A percentile compares a stretch with the other conserved stretches of the same genome.
phyloP scores from a whole-genome alignment of 805 yeast species.

The Candida golubevii region DNA sequence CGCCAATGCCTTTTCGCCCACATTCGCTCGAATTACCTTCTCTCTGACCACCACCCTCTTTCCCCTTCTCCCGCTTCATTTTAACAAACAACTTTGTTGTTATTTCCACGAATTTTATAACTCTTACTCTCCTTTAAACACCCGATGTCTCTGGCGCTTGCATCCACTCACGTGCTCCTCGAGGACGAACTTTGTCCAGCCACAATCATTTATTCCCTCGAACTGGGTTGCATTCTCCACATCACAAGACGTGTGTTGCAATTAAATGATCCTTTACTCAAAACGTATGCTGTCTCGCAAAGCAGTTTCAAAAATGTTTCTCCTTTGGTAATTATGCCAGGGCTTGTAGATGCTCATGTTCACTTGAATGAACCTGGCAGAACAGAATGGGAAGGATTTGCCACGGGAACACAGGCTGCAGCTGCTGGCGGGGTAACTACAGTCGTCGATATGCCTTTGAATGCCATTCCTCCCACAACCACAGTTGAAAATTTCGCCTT shows the following conservation, averaged over 20 bases:
- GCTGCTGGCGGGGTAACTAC: constrained; percentile 97
- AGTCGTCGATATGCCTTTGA: constrained; percentile 92
- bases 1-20: too few relatives aligned
- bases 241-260: constrained; percentile 36
- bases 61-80: neutral
- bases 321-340: constrained; percentile 74
- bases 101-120: neutral
- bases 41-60: neutral
- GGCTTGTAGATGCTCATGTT: constrained; percentile 90
- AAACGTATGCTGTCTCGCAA: constrained; percentile 40
- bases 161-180: constrained; percentile 56
- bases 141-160: constrained; percentile 59
- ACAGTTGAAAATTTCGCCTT: constrained; percentile 68
- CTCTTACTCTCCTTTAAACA: neutral
- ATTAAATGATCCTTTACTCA: constrained; percentile 37
- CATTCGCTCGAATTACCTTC: too few relatives aligned
- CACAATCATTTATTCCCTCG: constrained; percentile 56
- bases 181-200: constrained; percentile 49
- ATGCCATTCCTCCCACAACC: constrained; percentile 95
- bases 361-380: constrained; percentile 97
- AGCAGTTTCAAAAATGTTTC: constrained; percentile 49
- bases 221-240: constrained; percentile 50
- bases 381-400: constrained; percentile 98
- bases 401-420: constrained; percentile 92
- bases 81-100: neutral